Evolutionary conservation across 768 basidiomycete species (phyloP), one percentile per base, ranked within the genome.

Genomic region (Mycena epipterygia): DNA sequence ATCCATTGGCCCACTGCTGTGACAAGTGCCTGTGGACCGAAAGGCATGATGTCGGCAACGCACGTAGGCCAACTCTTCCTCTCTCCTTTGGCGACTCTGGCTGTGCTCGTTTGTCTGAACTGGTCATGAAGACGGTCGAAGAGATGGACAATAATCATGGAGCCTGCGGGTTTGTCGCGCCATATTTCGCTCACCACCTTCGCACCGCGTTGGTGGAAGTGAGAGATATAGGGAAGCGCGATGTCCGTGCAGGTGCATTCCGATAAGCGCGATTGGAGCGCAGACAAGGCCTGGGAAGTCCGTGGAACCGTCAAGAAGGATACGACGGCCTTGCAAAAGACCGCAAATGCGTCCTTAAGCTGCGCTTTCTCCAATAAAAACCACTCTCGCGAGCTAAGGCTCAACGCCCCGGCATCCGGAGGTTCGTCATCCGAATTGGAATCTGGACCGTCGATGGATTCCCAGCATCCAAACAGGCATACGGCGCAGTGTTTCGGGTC

Each of bases 1-100:
- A 61, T 61, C 59, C 46, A 61, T 21, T 61, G 59, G 5, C 59
- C 59, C 21, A 61, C n/a, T 5, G 59, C n/a, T 14, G 59, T 49
- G 30, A 61, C 59, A 19, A 61, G 25, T 30, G 59, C 30, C 11
- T 13, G 13, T 2, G 30, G 32, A 6, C 59, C 59, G 46, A 37
- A 49, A 5, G 59, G 59, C 27, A 61, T 23, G 29, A 48, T 35
- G 32, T 61, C 59, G 30, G 29, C 21, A 23, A 61, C 16, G 19
- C n/a, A 23, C 2, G 30, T 17, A 35, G 59, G 59, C 59, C 59
- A 61, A 12, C 46, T 12, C 17, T 29, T 46, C 2, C 30, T 46
- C 14, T 35, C 19, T 33, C 59, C 59, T 33, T 61, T 61, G 19
- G 59, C 59, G 44, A 61, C 21, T 49, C 25, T 61, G 30, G 35